Evolutionary conservation across 352 stramenopile genomes (phyloP), one percentile per base, ranked within the genome.

Genomic region (Pythium folliculosum): DNA sequence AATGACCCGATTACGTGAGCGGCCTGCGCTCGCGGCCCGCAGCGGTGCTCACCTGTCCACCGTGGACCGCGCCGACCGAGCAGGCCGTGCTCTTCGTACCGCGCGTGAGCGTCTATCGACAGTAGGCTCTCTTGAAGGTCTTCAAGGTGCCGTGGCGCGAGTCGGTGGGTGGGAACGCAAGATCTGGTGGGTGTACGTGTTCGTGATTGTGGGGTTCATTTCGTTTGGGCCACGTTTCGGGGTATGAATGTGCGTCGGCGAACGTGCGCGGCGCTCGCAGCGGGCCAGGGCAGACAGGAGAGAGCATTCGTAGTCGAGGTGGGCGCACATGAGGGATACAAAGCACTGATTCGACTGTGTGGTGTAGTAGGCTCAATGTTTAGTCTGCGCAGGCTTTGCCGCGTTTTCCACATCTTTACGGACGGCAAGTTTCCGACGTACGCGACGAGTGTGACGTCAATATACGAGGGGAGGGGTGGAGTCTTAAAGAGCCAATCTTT

Each of bases 231-330:
- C 37, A 96, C 99, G 69, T 98, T 98, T 96, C 92, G 23, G 95
- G 94, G 32, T 78, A 96, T 7, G 96, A 99, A 75, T 99, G 96
- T 64, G 77, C 89, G 19, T 82, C 97, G 3, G 96, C 98, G 77
- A 98, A 98, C 96, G 5, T 95, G 96, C 30, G 96, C 94, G 5
- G 95, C 94, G 4, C 78, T 99, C 44, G 95, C 97, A 51, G 93
- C 94, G 38, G 97, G 97, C 23, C 85, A 97, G 60, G 96, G 96
- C 21, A 88, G 93, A n/a, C 90, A 98, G 69, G n/a, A n/a, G 69
- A 72, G 30, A 17, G 38, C 8, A 44, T n/a, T n/a, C n/a, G n/a
- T n/a, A n/a, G n/a, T n/a, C n/a, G n/a, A n/a, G n/a, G n/a, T n/a
- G n/a, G n/a, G n/a, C 6, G 35, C 12, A 40, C 12, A 6, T 12